These are phyloP conservation scores for Gastrodia elata DNA, from an alignment of 106 monocot species.

Conservation along the genomic window DNA sequence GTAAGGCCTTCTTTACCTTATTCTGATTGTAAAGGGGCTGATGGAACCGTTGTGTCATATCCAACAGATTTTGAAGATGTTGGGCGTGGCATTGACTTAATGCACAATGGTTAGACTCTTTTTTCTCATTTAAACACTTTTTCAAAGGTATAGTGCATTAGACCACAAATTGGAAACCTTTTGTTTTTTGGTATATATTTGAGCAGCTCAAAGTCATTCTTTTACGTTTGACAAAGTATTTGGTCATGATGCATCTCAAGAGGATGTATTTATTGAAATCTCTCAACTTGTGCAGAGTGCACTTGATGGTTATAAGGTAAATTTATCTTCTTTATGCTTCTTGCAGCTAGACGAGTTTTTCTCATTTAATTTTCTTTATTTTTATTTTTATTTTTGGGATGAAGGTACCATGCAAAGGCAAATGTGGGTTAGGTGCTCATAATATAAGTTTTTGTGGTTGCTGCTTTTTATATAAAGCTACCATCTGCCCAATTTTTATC, in stretches of 20 bases:
- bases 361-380: not conserved
- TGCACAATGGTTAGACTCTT: constrained; percentile 38
- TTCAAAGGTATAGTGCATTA: not conserved
- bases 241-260: constrained; percentile 59
- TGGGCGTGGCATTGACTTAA: constrained; percentile 69
- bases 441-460: not conserved
- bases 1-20: constrained; percentile 55
- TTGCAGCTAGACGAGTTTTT: not conserved
- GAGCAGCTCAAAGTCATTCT: constrained; percentile 52
- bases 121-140: not conserved
- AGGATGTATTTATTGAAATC: constrained; percentile 85
- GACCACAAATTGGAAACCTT: not conserved
- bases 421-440: not conserved
- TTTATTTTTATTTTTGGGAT: not conserved
- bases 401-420: not conserved
- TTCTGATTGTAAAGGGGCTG: constrained; percentile 25
- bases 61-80: constrained; percentile 56
- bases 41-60: constrained; percentile 52
- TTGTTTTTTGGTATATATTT: not conserved
- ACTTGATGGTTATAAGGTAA: constrained; percentile 91
- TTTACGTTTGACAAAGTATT: constrained; percentile 97
- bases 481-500: no score
- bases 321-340: not conserved
- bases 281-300: constrained; percentile 97
- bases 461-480: no score